Conservation (phyloP, 441 rosid species). For the Brassica hybrid region DNA sequence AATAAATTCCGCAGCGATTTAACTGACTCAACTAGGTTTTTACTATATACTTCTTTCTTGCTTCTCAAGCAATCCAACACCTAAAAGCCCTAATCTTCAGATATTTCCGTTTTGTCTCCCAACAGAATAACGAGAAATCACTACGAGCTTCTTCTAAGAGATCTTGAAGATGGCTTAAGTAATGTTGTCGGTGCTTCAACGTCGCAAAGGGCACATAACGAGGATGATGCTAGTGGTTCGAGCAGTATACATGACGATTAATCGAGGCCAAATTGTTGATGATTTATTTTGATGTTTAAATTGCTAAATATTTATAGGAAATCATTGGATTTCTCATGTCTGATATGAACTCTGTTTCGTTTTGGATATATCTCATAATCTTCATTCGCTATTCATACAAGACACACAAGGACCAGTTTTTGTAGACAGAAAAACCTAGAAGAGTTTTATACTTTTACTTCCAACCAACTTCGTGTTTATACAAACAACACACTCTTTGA, state of each 20-base stretch:
- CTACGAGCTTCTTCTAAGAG: slow-evolving; percentile 73
- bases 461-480: too few relatives aligned
- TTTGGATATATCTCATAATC: neutral
- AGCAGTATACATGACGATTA: slow-evolving; percentile 16
- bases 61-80: neutral
- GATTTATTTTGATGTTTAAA: neutral
- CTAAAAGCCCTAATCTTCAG: neutral
- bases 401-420: neutral
- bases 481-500: too few relatives aligned
- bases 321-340: neutral
- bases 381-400: neutral
- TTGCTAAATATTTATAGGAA: neutral
- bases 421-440: neutral
- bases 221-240: slow-evolving; percentile 23
- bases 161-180: slow-evolving; percentile 73
- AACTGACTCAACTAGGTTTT: slow-evolving; percentile 69
- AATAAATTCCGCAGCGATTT: slow-evolving; percentile 64
- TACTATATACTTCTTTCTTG: slow-evolving; percentile 21
- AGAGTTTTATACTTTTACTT: too few relatives aligned
- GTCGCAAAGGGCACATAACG: slow-evolving; percentile 1
- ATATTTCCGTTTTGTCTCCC: slow-evolving; percentile 4
- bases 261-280: neutral
- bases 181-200: slow-evolving; percentile 60
- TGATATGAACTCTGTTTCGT: neutral
- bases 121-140: slow-evolving; percentile 72